Evolutionary conservation across 495 filamentous ascomycete species (phyloP).

Genomic region (Tetracladium setigerum): DNA sequence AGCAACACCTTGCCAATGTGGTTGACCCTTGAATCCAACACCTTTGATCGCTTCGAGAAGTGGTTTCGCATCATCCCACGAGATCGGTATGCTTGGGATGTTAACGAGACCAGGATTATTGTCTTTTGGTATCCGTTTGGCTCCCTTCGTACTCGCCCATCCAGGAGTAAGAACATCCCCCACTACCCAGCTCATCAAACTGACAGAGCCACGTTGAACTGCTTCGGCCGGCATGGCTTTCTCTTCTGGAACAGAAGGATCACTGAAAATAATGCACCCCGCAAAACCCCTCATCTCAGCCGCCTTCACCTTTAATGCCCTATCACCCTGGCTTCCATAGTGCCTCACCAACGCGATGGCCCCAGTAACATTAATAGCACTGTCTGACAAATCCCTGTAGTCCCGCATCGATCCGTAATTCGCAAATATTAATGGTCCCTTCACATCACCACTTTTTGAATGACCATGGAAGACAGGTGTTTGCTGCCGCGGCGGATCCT

Average conservation of each 20-base stretch:
- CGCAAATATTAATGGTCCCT: conserved; percentile 88
- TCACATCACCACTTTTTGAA: conserved; percentile 79
- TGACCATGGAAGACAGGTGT: conserved; percentile 80
- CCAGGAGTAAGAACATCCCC: conserved; percentile 89
- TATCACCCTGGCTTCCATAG: conserved; percentile 63
- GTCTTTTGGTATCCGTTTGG: conserved; percentile 56
- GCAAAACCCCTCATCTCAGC: conserved; percentile 77
- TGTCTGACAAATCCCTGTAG: conserved; percentile 61
- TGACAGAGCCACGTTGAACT: conserved; percentile 78
- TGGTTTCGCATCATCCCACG: conserved; percentile 80
- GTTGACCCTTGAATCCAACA: conserved; percentile 59
- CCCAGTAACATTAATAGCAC: conserved; percentile 65
- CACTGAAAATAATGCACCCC: conserved; percentile 87
- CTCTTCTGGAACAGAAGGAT: conserved; percentile 72
- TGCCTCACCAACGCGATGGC: conserved; percentile 80
- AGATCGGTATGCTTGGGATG: conserved; percentile 82
- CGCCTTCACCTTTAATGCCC: conserved; percentile 78
- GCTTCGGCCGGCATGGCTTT: conserved; percentile 70
- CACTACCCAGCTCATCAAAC: conserved; percentile 72
- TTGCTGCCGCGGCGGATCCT: conserved; percentile 46
- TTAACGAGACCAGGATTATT: conserved; percentile 65
- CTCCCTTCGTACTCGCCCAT: conserved; percentile 64
- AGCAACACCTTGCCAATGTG: conserved; percentile 69
- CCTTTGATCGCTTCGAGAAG: conserved; percentile 73
- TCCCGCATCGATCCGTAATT: conserved; percentile 86